Evolutionary conservation across 2,329 filamentous ascomycete genomes (phyloP), one percentile per base, ranked within the genome.

Genomic region (Arthrobotrys conoides): DNA sequence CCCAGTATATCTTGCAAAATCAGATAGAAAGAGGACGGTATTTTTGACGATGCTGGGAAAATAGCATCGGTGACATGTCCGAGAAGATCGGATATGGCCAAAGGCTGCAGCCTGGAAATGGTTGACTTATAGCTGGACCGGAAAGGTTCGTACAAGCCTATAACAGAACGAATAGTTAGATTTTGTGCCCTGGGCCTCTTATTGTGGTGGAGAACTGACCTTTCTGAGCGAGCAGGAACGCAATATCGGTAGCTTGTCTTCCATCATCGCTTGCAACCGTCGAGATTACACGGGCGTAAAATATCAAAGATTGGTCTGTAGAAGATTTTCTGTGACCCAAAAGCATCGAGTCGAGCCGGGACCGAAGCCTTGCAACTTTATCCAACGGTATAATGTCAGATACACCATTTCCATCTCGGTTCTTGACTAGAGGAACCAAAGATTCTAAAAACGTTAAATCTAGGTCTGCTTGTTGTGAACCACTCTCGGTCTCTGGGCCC

Each of bases 241-340:
- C 73, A 12, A 77, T 64, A 63, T 67, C 67, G 5, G 73, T 77
- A 5, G 57, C 27, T 16, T 68, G 67, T 33, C 18, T 67, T 3
- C 67, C 59, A 44, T 30, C 36, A 24, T 55, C 53, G 16, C 27
- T 41, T 8, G 61, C 61, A 33, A 61, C 55, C 2, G 55, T 49
- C 41, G 46, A 71, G 16, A 71, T 24, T 10, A 64, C 36, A n/a
- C 67, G 73, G 3, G 18, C 67, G n/a, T 68, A 71, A 44, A 63
- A 67, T 24, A 48, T 6, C n/a, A 68, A 49, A 14, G 22, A 27
- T 41, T 36, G 51, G 2, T 27, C 33, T 6, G 16, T 20, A 16
- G 16, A 20, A 12, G 22, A 9, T 55, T 55, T 36, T 27, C 12
- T 10, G 1, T 55, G 14, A 6, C 44, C 41, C 4, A 27, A 59